Percentiles rank a stretch among this genome's conserved stretches.
These are phyloP conservation scores for Exophiala bonariae DNA, from an alignment of 2,329 filamentous ascomycete species.

Conservation along the genomic window DNA sequence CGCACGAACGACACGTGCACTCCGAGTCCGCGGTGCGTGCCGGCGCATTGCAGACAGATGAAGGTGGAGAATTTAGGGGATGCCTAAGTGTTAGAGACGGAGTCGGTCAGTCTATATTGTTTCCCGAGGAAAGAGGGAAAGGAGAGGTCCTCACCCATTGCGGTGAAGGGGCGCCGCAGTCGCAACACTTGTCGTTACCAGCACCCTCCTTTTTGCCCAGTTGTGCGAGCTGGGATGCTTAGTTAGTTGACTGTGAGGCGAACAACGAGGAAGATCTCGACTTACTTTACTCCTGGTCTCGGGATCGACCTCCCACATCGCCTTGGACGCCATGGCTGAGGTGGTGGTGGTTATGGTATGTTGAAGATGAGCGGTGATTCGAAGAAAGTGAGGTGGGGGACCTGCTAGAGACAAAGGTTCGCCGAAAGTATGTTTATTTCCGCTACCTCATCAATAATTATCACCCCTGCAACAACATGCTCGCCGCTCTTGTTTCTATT, in stretches of 20 bases:
- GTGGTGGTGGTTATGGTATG: slow-evolving; percentile 4
- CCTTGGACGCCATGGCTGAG: slow-evolving; percentile 26
- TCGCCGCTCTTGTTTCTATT: too few relatives aligned
- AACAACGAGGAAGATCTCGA: background rate
- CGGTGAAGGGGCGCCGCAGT: slow-evolving; percentile 91
- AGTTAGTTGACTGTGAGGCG: slow-evolving; percentile 6
- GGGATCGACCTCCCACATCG: slow-evolving; percentile 98
- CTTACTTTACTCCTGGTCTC: slow-evolving; percentile 91
- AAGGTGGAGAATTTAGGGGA: slow-evolving; percentile 97
- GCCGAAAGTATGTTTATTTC: too few relatives aligned
- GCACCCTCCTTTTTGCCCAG: slow-evolving; percentile 76
- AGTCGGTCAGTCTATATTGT: slow-evolving; percentile 3
- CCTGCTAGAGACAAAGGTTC: too few relatives aligned
- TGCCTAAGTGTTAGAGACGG: slow-evolving; percentile 45
- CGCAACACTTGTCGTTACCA: slow-evolving; percentile 87
- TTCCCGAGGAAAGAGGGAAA: background rate
- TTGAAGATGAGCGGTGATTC: too few relatives aligned
- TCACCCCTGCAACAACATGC: too few relatives aligned
- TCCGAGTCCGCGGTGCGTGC: slow-evolving; percentile 88
- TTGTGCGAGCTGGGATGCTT: slow-evolving; percentile 67
- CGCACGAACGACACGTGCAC: slow-evolving; percentile 99
- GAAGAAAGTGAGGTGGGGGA: too few relatives aligned
- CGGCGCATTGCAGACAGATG: slow-evolving; percentile 95
- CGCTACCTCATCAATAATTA: too few relatives aligned
- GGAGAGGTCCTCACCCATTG: slow-evolving; percentile 74